Evolutionary conservation across 2,329 filamentous ascomycete genomes (phyloP).

Genomic region (Paecilomyces dactylethromorphus): DNA sequence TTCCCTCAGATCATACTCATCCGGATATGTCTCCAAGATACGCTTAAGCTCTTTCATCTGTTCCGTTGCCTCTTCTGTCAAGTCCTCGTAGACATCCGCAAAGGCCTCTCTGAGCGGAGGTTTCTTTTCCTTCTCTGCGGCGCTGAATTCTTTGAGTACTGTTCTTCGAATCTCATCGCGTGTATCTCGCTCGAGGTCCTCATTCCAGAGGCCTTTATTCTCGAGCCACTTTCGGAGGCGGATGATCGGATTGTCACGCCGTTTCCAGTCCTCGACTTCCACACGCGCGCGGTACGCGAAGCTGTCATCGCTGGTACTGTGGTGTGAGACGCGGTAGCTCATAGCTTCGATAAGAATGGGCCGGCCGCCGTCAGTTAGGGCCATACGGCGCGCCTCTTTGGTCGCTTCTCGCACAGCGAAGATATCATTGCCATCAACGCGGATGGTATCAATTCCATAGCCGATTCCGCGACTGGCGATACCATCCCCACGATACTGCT

Average conservation of each 20-base stretch:
- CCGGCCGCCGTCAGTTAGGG: constrained; percentile 70
- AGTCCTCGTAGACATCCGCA: constrained; percentile 79
- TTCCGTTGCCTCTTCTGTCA: constrained; percentile 69
- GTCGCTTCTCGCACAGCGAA: constrained; percentile 81
- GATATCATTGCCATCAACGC: constrained; percentile 91
- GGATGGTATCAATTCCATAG: constrained; percentile 89
- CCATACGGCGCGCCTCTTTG: constrained; percentile 67
- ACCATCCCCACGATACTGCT: constrained; percentile 86
- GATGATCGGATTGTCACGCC: constrained; percentile 81
- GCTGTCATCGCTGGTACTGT: constrained; percentile 93
- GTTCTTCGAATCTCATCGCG: constrained; percentile 63
- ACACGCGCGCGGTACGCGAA: constrained; percentile 91
- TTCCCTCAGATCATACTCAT: constrained; percentile 78
- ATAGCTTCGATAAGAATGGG: constrained; percentile 90
- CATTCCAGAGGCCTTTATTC: constrained; percentile 73
- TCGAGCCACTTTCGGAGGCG: constrained; percentile 88
- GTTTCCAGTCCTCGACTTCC: constrained; percentile 92
- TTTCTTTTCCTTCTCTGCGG: constrained; percentile 55
- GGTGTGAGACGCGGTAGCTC: constrained; percentile 96
- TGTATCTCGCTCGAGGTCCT: constrained; percentile 69
- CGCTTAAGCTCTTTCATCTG: constrained; percentile 72
- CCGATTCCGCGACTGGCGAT: constrained; percentile 82
- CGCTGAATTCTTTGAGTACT: constrained; percentile 74
- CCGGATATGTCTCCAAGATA: constrained; percentile 78
- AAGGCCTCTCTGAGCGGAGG: constrained; percentile 56